Evolutionary conservation across 73 alveolate genomes (phyloP).

Genomic region (Durusdinium trenchii): DNA sequence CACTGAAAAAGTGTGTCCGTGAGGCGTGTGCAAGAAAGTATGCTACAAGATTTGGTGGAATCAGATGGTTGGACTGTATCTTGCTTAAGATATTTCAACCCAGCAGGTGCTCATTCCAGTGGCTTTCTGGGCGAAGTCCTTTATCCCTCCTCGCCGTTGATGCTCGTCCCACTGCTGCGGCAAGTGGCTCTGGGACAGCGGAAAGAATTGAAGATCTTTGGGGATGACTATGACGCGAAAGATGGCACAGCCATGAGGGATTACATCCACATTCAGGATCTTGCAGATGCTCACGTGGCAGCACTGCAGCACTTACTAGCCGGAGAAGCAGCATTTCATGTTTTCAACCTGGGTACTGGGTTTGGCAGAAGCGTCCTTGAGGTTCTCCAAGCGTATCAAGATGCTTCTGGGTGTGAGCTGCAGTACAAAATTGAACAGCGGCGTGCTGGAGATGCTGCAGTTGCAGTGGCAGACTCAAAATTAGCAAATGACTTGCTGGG

Average conservation of each 20-base stretch:
- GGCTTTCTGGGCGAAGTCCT: conserved; percentile 99
- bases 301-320: conserved; percentile 96
- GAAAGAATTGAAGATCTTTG: conserved; percentile 98
- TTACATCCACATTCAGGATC: conserved; percentile 99
- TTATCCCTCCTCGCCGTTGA: conserved; percentile 97
- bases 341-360: conserved; percentile 99
- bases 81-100: conserved; percentile 98
- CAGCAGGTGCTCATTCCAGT: conserved; percentile 99
- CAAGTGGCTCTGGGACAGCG: conserved; percentile 98
- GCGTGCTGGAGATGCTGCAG: conserved; percentile 99
- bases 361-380: conserved; percentile 98
- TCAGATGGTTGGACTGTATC: conserved; percentile 96
- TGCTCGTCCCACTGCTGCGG: conserved; percentile 98
- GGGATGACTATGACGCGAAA: conserved; percentile 98
- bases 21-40: conserved; percentile 45
- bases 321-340: background rate
- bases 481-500: conserved; percentile 98
- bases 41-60: conserved; percentile 96
- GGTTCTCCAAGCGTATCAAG: conserved; percentile 97
- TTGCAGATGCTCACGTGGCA: conserved; percentile 99
- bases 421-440: conserved; percentile 96
- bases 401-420: conserved; percentile 97
- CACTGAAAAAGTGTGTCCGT: background rate
- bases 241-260: conserved; percentile 99
- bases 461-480: conserved; percentile 98